Percentiles rank a stretch among this genome's conserved stretches.
phyloP scores from a whole-genome alignment of 1,284 basidiomycete genomes.

The Ganoderma leucocontextum region DNA sequence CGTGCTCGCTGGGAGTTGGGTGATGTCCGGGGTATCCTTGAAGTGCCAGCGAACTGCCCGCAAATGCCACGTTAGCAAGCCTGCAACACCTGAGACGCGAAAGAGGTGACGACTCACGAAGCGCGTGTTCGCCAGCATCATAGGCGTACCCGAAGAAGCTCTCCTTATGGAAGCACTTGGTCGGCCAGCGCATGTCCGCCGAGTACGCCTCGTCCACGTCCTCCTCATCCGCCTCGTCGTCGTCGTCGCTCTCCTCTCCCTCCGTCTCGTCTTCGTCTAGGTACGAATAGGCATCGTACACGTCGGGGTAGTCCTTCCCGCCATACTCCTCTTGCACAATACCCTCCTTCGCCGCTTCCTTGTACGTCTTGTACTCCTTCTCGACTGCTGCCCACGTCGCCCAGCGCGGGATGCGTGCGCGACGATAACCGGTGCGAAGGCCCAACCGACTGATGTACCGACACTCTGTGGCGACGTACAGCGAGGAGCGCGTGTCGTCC shows the following conservation, averaged over 20 bases:
- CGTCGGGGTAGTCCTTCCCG: constrained; percentile 20
- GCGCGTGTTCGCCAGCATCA: constrained; percentile 44
- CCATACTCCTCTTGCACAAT: constrained; percentile 16
- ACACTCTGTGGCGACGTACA: constrained; percentile 48
- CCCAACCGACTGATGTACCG: constrained; percentile 45
- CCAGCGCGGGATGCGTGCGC: constrained; percentile 30
- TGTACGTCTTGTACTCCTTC: constrained; percentile 22
- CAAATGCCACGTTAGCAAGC: not conserved
- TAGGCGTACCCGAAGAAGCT: constrained; percentile 46
- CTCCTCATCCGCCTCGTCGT: constrained; percentile 19
- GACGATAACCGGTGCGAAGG: constrained; percentile 43
- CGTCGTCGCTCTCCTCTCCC: constrained; percentile 22
- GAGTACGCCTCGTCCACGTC: constrained; percentile 34
- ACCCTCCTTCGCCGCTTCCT: constrained; percentile 12
- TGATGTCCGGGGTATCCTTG: constrained; percentile 35
- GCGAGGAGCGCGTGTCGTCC: constrained; percentile 40
- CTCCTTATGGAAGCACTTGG: constrained; percentile 44
- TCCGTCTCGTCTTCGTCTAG: constrained; percentile 20
- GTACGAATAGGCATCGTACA: constrained; percentile 22
- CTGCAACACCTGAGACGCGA: not conserved
- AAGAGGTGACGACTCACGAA: constrained; percentile 38
- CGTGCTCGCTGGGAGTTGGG: constrained; percentile 32
- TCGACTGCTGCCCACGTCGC: constrained; percentile 31
- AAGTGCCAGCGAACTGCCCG: constrained; percentile 37
- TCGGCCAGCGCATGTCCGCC: constrained; percentile 42